Conservation (phyloP, 768 basidiomycete species). For the Pisolithus microcarpus region DNA sequence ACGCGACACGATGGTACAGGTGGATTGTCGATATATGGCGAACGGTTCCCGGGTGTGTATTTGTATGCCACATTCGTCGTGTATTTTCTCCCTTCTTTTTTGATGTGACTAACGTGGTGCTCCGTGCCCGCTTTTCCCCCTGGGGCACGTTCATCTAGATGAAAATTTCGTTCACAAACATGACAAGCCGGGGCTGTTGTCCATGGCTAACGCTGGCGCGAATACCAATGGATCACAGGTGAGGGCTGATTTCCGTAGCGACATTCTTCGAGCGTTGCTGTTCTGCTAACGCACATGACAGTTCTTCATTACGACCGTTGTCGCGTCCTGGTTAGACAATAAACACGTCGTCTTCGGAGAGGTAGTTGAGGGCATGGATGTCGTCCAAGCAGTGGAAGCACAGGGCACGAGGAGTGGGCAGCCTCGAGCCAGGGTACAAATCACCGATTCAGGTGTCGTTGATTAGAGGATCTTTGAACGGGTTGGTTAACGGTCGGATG, state of each 20-base stretch:
- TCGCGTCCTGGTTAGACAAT: constrained; percentile 53
- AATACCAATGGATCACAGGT: constrained; percentile 80
- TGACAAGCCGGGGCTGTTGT: constrained; percentile 57
- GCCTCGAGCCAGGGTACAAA: constrained; percentile 37
- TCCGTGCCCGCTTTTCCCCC: not conserved
- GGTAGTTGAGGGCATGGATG: constrained; percentile 36
- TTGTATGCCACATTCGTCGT: not conserved
- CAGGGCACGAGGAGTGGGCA: constrained; percentile 22
- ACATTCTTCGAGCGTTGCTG: not conserved
- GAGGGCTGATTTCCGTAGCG: constrained; percentile 4
- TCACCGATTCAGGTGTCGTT: constrained; percentile 49
- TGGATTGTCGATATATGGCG: constrained; percentile 82
- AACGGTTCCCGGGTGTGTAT: constrained; percentile 61
- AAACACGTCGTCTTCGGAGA: constrained; percentile 45
- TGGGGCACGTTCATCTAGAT: constrained; percentile 30
- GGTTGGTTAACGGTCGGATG: not conserved
- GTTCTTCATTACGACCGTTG: constrained; percentile 75
- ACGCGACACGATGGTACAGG: constrained; percentile 70
- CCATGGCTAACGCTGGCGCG: constrained; percentile 84
- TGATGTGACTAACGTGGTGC: not conserved
- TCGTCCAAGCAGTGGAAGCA: constrained; percentile 36
- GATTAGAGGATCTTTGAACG: constrained; percentile 10
- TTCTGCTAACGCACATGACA: constrained; percentile 10
- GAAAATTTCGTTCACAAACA: constrained; percentile 68
- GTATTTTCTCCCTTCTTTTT: not conserved